Base-by-base conservation (phyloP, 192 early-diverging fungal species). In the Dissophora ornata region DNA sequence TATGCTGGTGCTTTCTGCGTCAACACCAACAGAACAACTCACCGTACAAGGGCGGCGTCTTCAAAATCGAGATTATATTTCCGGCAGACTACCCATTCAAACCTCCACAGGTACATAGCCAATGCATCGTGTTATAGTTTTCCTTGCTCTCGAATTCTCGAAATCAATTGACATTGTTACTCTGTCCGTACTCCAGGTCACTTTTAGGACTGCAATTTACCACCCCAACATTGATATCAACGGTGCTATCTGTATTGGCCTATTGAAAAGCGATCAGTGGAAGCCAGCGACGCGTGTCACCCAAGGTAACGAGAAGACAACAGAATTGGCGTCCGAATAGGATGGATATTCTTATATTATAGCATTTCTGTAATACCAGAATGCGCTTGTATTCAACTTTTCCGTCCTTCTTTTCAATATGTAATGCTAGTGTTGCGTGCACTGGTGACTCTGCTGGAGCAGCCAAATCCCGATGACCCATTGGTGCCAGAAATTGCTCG, bases 401-500 rank as follows among this genome's bases (percentile, higher is more conserved):
- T n/a, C n/a, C n/a, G n/a, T n/a, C n/a, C n/a, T n/a, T n/a, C n/a
- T n/a, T n/a, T n/a, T n/a, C n/a, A n/a, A n/a, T n/a, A n/a, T n/a
- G n/a, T n/a, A n/a, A n/a, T n/a, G n/a, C n/a, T 62, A 89, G 90
- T 96, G 2, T 80, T 96, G 46, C 41, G 79, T 29, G 79, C 91
- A 5, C 73, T 96, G 26, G 80, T 84, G 0, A 56, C 81, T 57
- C 81, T 96, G 9, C 67, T 96, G 18, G 87, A 89, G 48, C 60
- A 89, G 40, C 94, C 94, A 33, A 93, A 94, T 67, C 91, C 93
- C 0, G 94, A 93, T 36, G 94, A 96, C 80, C 88, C 94, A 11
- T 83, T 96, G 62, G 87, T 91, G 46, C 65, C 88, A 10, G 82
- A 80, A 30, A 88, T 94, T 69, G 94, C 91, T 30, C 90, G 94